A percentile compares a stretch with the other conserved stretches of the same genome.
Conservation (phyloP, 1,284 basidiomycete species). For the Limonomyces culmigenus region DNA sequence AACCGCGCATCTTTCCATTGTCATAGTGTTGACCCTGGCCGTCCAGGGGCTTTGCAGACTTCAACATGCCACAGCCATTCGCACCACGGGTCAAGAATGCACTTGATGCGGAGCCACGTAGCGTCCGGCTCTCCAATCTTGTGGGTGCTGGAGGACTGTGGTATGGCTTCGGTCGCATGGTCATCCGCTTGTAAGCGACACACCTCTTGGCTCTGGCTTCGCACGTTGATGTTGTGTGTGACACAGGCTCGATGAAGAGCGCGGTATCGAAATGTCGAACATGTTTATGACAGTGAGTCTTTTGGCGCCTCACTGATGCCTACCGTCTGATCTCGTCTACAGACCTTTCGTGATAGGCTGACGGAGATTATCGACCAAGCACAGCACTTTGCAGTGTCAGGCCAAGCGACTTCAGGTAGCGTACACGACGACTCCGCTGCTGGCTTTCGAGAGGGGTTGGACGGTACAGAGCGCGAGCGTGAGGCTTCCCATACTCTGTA, state of each 20-base stretch:
- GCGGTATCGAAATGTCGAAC: constrained; percentile 49
- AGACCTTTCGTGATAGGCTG: constrained; percentile 71
- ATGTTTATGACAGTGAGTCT: constrained; percentile 45
- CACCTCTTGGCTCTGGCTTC: neutral
- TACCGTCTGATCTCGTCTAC: constrained; percentile 2
- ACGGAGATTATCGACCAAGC: constrained; percentile 79
- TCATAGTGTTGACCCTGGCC: constrained; percentile 2
- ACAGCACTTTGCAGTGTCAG: constrained; percentile 63
- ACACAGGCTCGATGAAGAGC: constrained; percentile 49
- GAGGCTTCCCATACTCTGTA: neutral
- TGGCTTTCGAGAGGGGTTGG: constrained; percentile 74
- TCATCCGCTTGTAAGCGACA: constrained; percentile 57
- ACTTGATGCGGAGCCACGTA: constrained; percentile 67
- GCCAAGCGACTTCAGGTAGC: constrained; percentile 14
- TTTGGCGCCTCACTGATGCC: constrained; percentile 3
- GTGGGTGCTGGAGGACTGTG: constrained; percentile 79
- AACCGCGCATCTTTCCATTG: constrained; percentile 6
- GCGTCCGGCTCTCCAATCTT: constrained; percentile 61
- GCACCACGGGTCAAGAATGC: constrained; percentile 63
- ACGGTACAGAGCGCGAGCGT: constrained; percentile 14
- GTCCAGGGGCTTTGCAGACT: constrained; percentile 68
- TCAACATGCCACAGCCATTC: constrained; percentile 68
- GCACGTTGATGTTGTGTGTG: neutral
- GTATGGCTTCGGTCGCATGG: constrained; percentile 77
- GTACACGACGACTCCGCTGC: constrained; percentile 44